phyloP scores from a whole-genome alignment of 176 grass and related monocot species.

The Pontederia crassipes region DNA sequence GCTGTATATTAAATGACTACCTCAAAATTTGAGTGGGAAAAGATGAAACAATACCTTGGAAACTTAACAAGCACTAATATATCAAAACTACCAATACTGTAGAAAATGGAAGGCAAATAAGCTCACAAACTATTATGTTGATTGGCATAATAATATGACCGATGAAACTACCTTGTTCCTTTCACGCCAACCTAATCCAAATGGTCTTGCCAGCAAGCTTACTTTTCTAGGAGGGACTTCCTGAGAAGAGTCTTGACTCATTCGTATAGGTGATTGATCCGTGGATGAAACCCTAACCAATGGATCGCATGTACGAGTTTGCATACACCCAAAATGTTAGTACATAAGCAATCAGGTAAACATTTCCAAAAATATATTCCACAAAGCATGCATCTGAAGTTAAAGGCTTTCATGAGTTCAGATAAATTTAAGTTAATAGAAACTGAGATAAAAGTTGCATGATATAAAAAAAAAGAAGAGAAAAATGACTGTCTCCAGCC shows the following conservation, averaged over 20 bases:
- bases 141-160: constrained; percentile 10
- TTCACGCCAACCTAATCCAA: constrained; percentile 73
- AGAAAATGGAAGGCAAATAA: background rate
- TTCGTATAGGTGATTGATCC: constrained; percentile 36
- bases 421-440: no score
- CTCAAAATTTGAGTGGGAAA: no score
- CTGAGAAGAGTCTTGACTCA: constrained; percentile 63
- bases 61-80: no score
- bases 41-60: no score
- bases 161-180: constrained; percentile 70
- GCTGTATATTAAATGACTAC: no score
- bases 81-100: background rate
- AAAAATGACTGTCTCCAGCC: background rate
- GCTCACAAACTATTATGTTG: background rate
- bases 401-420: no score
- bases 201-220: constrained; percentile 75
- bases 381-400: no score
- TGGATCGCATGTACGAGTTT: background rate
- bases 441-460: no score
- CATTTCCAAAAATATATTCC: no score
- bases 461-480: background rate
- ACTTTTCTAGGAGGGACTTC: constrained; percentile 91
- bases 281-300: constrained; percentile 44
- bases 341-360: background rate
- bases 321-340: background rate